phyloP scores from a whole-genome alignment of 2,329 filamentous ascomycete species.

The Pyricularia pennisetigena region DNA sequence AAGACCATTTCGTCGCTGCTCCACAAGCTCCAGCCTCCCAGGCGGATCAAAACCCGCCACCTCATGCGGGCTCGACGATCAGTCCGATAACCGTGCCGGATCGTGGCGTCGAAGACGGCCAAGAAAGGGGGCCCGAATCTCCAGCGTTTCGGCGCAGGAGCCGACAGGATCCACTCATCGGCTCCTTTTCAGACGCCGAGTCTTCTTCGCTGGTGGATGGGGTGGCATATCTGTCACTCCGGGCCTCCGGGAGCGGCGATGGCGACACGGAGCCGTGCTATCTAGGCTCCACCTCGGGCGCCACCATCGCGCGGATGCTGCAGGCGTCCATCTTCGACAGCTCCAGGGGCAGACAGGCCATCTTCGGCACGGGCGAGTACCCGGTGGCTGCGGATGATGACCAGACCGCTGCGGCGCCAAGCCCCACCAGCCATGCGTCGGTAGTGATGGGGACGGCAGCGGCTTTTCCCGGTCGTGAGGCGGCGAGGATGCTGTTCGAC shows the following conservation, averaged over 20 bases:
- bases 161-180: conserved; percentile 2
- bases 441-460: not conserved
- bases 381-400: not conserved
- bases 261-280: conserved; percentile 17
- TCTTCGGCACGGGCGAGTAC: not conserved
- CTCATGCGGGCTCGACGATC: not conserved
- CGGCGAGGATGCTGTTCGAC: conserved; percentile 13
- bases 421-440: not conserved
- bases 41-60: not conserved
- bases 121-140: not conserved
- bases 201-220: conserved; percentile 14
- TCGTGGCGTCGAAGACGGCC: not conserved
- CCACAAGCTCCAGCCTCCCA: not conserved
- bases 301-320: conserved; percentile 16
- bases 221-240: conserved; percentile 16
- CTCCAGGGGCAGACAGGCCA: conserved; percentile 6
- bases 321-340: conserved; percentile 16
- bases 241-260: conserved; percentile 15
- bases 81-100: not conserved
- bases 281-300: conserved; percentile 16
- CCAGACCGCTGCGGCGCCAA: not conserved
- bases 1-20: conserved; percentile 14
- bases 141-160: conserved; percentile 1
- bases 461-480: conserved; percentile 9
- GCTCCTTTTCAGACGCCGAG: conserved; percentile 12